Evolutionary conservation across 164 flowering plant species (phyloP), one percentile per base, ranked within the genome.

Genomic region (Santalum album): DNA sequence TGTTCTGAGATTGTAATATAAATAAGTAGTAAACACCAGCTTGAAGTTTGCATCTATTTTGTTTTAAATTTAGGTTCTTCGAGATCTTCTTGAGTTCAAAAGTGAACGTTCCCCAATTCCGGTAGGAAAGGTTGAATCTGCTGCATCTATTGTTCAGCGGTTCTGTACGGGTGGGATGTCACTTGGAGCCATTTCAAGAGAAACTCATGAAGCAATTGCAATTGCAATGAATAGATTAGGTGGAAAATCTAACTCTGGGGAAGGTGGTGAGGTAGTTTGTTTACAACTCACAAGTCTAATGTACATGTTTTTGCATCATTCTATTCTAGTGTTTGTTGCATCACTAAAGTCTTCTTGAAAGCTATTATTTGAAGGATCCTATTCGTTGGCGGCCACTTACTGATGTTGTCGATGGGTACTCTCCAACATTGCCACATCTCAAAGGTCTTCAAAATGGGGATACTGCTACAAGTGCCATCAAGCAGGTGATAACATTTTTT

Each of bases 91-190:
- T 61, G 97, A 94, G 63, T 84, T 94, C 50, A 90, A 72, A 69
- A 94, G 97, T 74, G 96, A 87, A 42, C 84, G 90, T 24, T 58
- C 84, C 48, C 84, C 99, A 24, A 94, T 94, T 60, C 83, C 96
- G 34, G 90, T 94, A 43, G 96, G 97, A 57, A 87, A 62, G 68
- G 99, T 94, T 65, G 99, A 94, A 71, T 74, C 97, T 71, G 99
- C 99, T 53, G 43, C 71, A 46, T 77, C 96, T 39, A 94, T 94
- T 72, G 97, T 87, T 39, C 69, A 81, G 64, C 82, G 99, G 36
- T 94, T 94, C 63, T 94, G 99, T 72, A 94, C 99, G 23, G 99
- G 99, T 65, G 99, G 97, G 39, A 94, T 94, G 99, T 90, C 97
- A 17, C 96, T 90, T 56, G 99, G 99, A 58, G 97, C 99, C 58